Conservation (phyloP, 768 basidiomycete species). For the Cyclocybe cylindracea region DNA sequence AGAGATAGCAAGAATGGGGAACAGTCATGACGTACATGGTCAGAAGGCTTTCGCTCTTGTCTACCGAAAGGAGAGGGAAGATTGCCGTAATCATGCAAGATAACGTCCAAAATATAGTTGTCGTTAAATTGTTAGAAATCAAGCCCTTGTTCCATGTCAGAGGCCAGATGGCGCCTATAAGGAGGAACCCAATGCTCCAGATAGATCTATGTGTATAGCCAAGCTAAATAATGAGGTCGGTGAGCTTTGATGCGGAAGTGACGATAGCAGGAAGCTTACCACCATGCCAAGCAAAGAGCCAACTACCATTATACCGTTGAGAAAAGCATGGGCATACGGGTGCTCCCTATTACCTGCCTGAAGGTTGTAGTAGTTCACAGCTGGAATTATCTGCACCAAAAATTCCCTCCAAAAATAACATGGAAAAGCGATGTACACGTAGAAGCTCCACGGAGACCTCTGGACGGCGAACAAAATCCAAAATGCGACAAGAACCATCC, state of each 20-base stretch:
- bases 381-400: slow-evolving; percentile 25
- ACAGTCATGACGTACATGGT: slow-evolving; percentile 51
- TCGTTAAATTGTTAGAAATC: slow-evolving; percentile 20
- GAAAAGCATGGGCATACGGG: slow-evolving; percentile 13
- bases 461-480: slow-evolving; percentile 62
- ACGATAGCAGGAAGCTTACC: slow-evolving; percentile 40
- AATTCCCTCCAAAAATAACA: slow-evolving; percentile 76
- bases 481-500: slow-evolving; percentile 31
- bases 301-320: slow-evolving; percentile 34
- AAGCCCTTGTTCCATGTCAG: slow-evolving; percentile 45
- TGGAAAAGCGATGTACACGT: slow-evolving; percentile 74
- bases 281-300: slow-evolving; percentile 68
- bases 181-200: slow-evolving; percentile 67
- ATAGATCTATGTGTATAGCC: slow-evolving; percentile 73
- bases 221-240: slow-evolving; percentile 34
- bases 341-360: not conserved
- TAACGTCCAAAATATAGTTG: slow-evolving; percentile 42
- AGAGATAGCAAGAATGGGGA: not conserved
- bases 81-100: slow-evolving; percentile 57
- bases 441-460: slow-evolving; percentile 69
- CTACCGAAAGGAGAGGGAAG: slow-evolving; percentile 73
- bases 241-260: not conserved
- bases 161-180: slow-evolving; percentile 72
- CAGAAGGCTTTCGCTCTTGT: slow-evolving; percentile 63
- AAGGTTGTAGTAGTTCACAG: slow-evolving; percentile 1